phyloP scores from a whole-genome alignment of 73 alveolate genomes.

The Tetrahymena malaccensis region DNA sequence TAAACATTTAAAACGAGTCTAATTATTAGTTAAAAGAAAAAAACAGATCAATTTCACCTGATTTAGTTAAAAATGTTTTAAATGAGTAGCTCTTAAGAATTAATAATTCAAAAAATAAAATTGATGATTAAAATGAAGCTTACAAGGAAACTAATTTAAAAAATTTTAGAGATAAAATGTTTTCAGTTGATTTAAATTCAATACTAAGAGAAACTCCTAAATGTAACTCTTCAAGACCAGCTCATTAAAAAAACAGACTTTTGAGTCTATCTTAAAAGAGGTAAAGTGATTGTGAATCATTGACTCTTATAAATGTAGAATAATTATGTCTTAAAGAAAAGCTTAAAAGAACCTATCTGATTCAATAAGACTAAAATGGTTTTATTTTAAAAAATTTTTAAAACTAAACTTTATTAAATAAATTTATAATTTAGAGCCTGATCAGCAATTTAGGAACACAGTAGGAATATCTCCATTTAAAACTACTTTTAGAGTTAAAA shows the following conservation, averaged over 20 bases:
- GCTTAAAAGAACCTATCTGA: background rate
- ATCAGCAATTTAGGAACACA: background rate
- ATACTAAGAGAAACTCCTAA: background rate
- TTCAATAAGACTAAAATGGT: background rate
- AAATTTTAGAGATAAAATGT: background rate
- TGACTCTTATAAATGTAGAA: background rate
- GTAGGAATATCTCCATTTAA: background rate
- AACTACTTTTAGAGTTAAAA: background rate
- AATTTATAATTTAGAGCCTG: background rate
- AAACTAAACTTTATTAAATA: background rate
- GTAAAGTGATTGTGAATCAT: background rate
- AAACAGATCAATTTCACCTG: background rate
- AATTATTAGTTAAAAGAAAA: background rate
- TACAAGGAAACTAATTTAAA: background rate
- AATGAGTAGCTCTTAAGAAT: background rate
- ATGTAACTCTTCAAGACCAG: background rate
- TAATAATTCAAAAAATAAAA: background rate
- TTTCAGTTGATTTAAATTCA: background rate
- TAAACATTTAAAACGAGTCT: background rate
- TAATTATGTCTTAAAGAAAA: background rate
- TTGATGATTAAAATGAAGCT: background rate
- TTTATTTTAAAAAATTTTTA: background rate
- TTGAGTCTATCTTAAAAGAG: background rate
- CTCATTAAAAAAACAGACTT: background rate
- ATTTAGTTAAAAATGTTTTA: background rate